A percentile compares a stretch with the other conserved stretches of the same genome.
Evolutionary conservation across 768 basidiomycete genomes (phyloP).

Genomic region (Auricularia sp.): DNA sequence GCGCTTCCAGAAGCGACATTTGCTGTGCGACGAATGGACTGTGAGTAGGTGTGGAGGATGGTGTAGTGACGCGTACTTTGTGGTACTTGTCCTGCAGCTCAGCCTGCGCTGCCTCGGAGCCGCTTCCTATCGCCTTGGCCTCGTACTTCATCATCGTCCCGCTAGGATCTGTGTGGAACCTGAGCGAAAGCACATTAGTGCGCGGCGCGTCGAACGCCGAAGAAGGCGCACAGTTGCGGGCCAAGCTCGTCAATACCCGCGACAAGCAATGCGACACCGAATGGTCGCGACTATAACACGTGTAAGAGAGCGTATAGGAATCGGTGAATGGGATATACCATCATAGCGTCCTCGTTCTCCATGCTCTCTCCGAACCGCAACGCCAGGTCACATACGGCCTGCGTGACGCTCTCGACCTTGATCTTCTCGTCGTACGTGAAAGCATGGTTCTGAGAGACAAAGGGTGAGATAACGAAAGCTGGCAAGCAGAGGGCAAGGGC

Average conservation of each 20-base stretch:
- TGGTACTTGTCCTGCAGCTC: slow-evolving; percentile 97
- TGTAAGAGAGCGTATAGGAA: neutral
- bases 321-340: slow-evolving; percentile 36
- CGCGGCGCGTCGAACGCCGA: neutral
- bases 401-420: slow-evolving; percentile 95
- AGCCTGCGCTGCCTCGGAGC: slow-evolving; percentile 93
- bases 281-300: slow-evolving; percentile 64
- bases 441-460: slow-evolving; percentile 60
- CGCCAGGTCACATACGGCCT: slow-evolving; percentile 96
- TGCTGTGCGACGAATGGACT: slow-evolving; percentile 36
- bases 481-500: neutral
- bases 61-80: slow-evolving; percentile 43
- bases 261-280: slow-evolving; percentile 94
- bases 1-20: slow-evolving; percentile 86
- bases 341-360: slow-evolving; percentile 97
- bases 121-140: slow-evolving; percentile 97
- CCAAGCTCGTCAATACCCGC: slow-evolving; percentile 96
- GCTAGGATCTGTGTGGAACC: slow-evolving; percentile 96
- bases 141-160: slow-evolving; percentile 95
- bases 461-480: neutral
- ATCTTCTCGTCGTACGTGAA: slow-evolving; percentile 97
- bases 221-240: slow-evolving; percentile 72
- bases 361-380: slow-evolving; percentile 97
- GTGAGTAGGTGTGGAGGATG: slow-evolving; percentile 1
- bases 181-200: slow-evolving; percentile 20